Conservation (phyloP, 805 yeast genomes). For the Danielia reshetovae region DNA sequence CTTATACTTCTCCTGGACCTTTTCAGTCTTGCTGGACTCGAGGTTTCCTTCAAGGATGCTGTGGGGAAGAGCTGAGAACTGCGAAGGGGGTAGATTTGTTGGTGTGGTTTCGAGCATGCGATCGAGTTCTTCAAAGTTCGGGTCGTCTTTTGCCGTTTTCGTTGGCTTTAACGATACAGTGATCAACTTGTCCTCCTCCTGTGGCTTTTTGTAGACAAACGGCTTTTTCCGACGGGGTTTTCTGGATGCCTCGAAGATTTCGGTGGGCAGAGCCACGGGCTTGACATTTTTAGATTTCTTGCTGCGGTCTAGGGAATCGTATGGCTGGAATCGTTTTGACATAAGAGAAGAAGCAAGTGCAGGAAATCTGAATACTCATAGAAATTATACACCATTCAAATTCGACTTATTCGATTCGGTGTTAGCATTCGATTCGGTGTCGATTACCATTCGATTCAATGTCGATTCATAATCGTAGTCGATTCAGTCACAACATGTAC, state of each 20-base stretch:
- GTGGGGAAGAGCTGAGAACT: conserved; percentile 4
- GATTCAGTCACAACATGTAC: too few relatives aligned
- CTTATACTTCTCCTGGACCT: conserved; percentile 13
- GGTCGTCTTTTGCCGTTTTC: neutral
- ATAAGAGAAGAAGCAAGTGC: too few relatives aligned
- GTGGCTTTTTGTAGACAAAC: conserved; percentile 6
- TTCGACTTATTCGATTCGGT: too few relatives aligned
- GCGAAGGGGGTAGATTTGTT: neutral
- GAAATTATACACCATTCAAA: too few relatives aligned
- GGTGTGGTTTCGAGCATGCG: neutral
- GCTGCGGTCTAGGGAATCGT: too few relatives aligned
- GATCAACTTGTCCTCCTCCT: conserved; percentile 7
- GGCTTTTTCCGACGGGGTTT: conserved; percentile 8
- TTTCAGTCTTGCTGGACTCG: conserved; percentile 4
- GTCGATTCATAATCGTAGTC: too few relatives aligned
- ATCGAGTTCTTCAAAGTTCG: conserved; percentile 6
- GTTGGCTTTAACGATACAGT: neutral
- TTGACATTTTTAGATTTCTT: too few relatives aligned
- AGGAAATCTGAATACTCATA: too few relatives aligned
- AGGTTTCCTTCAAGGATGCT: conserved; percentile 5
- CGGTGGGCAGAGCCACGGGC: neutral
- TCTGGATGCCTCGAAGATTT: conserved; percentile 4
- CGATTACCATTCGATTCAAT: too few relatives aligned
- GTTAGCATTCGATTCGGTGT: too few relatives aligned
- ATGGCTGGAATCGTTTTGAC: too few relatives aligned